phyloP scores from a whole-genome alignment of 2,329 filamentous ascomycete species.

The Grosmannia serpens region DNA sequence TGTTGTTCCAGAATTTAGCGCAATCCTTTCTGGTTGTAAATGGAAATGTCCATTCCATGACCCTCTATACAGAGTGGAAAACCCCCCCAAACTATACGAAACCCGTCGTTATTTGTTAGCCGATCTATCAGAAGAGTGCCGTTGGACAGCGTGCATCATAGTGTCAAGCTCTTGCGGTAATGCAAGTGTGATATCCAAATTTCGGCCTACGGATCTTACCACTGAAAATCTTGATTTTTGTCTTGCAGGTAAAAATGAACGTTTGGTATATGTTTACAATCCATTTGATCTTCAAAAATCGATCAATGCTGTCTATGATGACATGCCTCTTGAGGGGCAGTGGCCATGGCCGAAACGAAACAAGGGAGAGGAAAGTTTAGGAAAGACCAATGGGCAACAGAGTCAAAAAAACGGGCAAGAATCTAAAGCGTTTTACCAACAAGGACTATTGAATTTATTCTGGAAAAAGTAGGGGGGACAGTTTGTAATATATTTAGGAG shows the following conservation, averaged over 20 bases:
- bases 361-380: no score
- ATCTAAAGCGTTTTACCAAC: not conserved
- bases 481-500: no score
- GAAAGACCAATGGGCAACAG: not conserved
- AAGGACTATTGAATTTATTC: no score
- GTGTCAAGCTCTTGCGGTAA: not conserved
- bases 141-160: not conserved
- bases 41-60: no score
- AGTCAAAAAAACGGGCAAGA: not conserved
- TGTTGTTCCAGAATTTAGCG: not conserved
- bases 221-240: not conserved
- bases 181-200: not conserved
- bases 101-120: not conserved
- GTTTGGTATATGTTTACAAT: not conserved
- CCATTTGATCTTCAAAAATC: not conserved
- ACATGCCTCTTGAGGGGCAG: not conserved
- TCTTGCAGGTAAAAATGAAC: not conserved
- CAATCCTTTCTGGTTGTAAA: not conserved
- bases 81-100: not conserved
- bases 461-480: no score
- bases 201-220: not conserved
- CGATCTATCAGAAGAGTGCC: not conserved
- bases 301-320: not conserved
- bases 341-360: not conserved
- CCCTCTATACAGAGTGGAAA: no score